Evolutionary conservation across 345 rosid genomes (phyloP).

Genomic region (Mangifera indica): DNA sequence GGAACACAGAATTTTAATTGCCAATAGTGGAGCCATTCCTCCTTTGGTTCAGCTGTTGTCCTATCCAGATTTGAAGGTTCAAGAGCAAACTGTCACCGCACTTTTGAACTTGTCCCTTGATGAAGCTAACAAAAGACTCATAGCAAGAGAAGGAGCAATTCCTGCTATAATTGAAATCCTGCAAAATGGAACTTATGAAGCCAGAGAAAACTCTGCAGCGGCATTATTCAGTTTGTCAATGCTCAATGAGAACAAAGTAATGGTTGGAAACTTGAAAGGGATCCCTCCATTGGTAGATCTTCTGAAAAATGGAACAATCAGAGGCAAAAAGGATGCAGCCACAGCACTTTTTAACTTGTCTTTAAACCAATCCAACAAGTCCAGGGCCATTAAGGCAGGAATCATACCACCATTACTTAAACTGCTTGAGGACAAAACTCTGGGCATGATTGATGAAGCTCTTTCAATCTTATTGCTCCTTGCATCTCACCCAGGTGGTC

Average conservation of each 20-base stretch:
- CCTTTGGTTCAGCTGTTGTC: slow-evolving; percentile 48
- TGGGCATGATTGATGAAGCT: slow-evolving; percentile 64
- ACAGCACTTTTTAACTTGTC: slow-evolving; percentile 64
- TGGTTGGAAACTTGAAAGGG: slow-evolving; percentile 43
- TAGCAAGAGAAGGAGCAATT: slow-evolving; percentile 59
- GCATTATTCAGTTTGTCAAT: slow-evolving; percentile 57
- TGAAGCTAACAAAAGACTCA: slow-evolving; percentile 49
- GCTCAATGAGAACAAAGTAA: slow-evolving; percentile 60
- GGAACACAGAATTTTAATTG: slow-evolving; percentile 55
- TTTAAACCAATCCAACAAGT: slow-evolving; percentile 53
- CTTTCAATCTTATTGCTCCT: slow-evolving; percentile 59
- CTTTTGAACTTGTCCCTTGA: slow-evolving; percentile 61
- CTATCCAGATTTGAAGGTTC: slow-evolving; percentile 44
- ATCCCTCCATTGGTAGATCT: slow-evolving; percentile 61
- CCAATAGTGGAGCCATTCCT: slow-evolving; percentile 49
- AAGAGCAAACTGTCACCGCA: slow-evolving; percentile 67
- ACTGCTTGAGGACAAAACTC: slow-evolving; percentile 41
- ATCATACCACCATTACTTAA: slow-evolving; percentile 45
- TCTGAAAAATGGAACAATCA: slow-evolving; percentile 42
- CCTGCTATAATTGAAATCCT: slow-evolving; percentile 49
- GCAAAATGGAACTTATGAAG: slow-evolving; percentile 49
- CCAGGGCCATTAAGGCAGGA: slow-evolving; percentile 55
- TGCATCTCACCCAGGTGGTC: slow-evolving; percentile 43
- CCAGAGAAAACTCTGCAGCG: slow-evolving; percentile 61
- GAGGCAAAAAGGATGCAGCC: slow-evolving; percentile 73